Percentiles rank a stretch among this genome's conserved stretches.
phyloP scores from a whole-genome alignment of 2,329 filamentous ascomycete species.

The Colletotrichum incanum region DNA sequence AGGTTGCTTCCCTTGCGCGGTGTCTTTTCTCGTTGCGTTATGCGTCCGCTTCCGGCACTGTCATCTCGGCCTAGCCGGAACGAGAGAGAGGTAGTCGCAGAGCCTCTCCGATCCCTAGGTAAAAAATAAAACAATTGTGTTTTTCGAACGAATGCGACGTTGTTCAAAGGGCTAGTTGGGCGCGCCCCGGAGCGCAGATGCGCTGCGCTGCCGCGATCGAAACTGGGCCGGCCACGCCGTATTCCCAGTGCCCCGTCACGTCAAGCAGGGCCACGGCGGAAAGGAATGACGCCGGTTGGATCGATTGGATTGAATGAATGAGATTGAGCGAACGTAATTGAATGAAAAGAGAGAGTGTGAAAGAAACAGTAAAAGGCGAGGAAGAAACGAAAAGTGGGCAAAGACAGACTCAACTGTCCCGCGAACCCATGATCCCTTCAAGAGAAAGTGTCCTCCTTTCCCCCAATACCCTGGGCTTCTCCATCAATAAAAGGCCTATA shows the following conservation, averaged over 20 bases:
- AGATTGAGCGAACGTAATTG: constrained; percentile 15
- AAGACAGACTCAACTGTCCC: constrained; percentile 18
- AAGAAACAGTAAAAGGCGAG: constrained; percentile 3
- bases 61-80: constrained; percentile 27
- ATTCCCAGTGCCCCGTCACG: neutral
- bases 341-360: constrained; percentile 7
- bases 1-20: neutral
- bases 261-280: constrained; percentile 2
- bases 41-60: constrained; percentile 19
- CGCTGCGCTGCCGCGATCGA: constrained; percentile 18
- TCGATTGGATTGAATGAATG: constrained; percentile 11
- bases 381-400: constrained; percentile 37
- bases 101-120: neutral
- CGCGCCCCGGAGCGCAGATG: constrained; percentile 18
- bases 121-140: constrained; percentile 17
- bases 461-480: constrained; percentile 8
- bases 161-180: constrained; percentile 10
- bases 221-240: constrained; percentile 15
- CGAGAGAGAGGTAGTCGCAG: neutral
- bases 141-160: constrained; percentile 18
- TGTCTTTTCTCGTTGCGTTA: constrained; percentile 1
- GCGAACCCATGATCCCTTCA: constrained; percentile 36
- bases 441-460: neutral
- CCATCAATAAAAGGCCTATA: constrained; percentile 34
- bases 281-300: constrained; percentile 26